Evolutionary conservation across 2,329 filamentous ascomycete species (phyloP).

Genomic region (Colletotrichum falcatum): DNA sequence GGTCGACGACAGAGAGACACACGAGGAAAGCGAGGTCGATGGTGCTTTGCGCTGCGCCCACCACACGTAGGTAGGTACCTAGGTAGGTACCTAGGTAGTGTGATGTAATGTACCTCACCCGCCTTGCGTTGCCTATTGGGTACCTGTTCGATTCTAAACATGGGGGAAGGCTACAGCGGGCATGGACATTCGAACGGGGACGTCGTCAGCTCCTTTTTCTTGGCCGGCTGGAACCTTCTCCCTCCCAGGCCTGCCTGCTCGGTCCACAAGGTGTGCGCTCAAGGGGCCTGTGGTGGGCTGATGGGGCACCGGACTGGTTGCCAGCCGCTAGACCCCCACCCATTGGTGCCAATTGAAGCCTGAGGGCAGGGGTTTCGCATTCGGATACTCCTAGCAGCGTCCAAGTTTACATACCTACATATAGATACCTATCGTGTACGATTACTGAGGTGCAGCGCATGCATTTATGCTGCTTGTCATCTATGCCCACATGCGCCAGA

Average conservation of each 20-base stretch:
- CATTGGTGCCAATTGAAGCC: conserved; percentile 35
- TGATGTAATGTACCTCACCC: conserved; percentile 5
- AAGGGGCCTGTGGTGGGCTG: conserved; percentile 37
- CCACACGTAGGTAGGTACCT: not conserved
- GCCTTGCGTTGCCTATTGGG: not conserved
- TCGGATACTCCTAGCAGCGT: conserved; percentile 11
- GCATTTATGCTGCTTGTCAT: not conserved
- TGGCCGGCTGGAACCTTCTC: conserved; percentile 37
- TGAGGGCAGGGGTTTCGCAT: conserved; percentile 35
- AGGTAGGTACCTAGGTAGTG: too few species aligned
- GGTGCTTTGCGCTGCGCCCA: conserved; percentile 16
- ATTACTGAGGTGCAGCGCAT: conserved; percentile 7
- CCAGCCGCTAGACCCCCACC: conserved; percentile 26
- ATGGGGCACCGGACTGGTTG: conserved; percentile 14
- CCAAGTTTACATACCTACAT: not conserved
- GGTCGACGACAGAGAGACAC: conserved; percentile 18
- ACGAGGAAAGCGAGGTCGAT: conserved; percentile 8
- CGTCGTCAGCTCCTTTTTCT: conserved; percentile 40
- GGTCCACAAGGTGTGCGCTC: conserved; percentile 36
- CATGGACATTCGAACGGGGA: conserved; percentile 40
- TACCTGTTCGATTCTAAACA: conserved; percentile 12
- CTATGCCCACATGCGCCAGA: conserved; percentile 25
- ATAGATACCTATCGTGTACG: too few species aligned
- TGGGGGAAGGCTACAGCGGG: conserved; percentile 17
- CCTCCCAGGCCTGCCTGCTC: conserved; percentile 26